Percentiles rank a stretch among this genome's conserved stretches.
These are phyloP conservation scores for Chenopodium suecicum DNA, from an alignment of 148 eudicot genomes.

Conservation along the genomic window DNA sequence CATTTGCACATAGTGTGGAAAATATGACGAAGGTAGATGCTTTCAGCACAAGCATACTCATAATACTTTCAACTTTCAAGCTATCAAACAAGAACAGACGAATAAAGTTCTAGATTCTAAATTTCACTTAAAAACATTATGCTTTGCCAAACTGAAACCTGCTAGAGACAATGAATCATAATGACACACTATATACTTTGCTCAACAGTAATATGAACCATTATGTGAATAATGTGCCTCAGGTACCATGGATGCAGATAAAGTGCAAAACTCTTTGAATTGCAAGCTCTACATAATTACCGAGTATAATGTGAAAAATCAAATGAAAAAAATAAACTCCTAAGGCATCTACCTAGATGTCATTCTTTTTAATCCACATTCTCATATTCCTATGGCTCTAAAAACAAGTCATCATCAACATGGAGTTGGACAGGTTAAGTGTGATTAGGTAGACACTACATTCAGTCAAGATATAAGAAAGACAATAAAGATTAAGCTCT, in stretches of 20 bases:
- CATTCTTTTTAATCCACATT: too few relatives aligned
- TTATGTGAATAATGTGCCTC: background rate
- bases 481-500: too few relatives aligned
- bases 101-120: background rate
- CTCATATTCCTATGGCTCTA: too few relatives aligned
- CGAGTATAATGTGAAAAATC: too few relatives aligned
- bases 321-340: too few relatives aligned
- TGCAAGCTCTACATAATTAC: background rate
- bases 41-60: background rate
- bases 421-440: too few relatives aligned
- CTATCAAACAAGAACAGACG: background rate
- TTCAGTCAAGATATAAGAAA: too few relatives aligned
- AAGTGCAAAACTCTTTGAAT: background rate
- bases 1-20: background rate
- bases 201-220: background rate
- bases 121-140: background rate
- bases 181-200: background rate
- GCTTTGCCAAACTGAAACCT: background rate
- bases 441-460: too few relatives aligned
- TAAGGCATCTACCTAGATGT: background rate
- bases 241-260: background rate
- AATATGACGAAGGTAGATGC: background rate
- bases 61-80: background rate
- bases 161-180: background rate
- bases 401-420: too few relatives aligned